Evolutionary conservation across 345 rosid genomes (phyloP).

Genomic region (Abelmoschus esculentus): DNA sequence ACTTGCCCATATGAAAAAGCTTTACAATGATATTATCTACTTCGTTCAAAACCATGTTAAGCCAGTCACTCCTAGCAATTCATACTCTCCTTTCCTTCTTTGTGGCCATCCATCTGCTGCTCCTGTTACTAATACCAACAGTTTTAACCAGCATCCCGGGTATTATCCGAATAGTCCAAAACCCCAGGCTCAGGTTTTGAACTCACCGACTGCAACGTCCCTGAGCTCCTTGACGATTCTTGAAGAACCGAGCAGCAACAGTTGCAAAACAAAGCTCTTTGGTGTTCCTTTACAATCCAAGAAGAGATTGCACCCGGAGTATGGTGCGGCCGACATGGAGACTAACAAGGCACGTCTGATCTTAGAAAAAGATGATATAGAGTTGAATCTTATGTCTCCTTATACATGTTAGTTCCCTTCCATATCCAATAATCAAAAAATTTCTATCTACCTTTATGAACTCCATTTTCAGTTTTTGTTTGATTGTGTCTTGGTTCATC

Average conservation of each 20-base stretch:
- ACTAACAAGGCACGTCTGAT: conserved; percentile 55
- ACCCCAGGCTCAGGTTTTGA: conserved; percentile 25
- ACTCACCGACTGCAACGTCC: conserved; percentile 29
- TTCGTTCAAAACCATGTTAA: conserved; percentile 91
- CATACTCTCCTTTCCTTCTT: conserved; percentile 40
- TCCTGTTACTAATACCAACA: conserved; percentile 19
- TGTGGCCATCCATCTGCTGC: conserved; percentile 24
- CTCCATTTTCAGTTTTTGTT: conserved; percentile 8
- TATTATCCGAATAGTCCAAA: conserved; percentile 19
- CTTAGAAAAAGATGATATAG: conserved; percentile 70
- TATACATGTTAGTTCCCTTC: conserved; percentile 36
- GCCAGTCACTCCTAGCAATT: conserved; percentile 70
- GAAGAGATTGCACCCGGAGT: conserved; percentile 52
- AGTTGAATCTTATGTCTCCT: conserved; percentile 78
- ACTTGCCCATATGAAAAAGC: conserved; percentile 83
- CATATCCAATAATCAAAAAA: conserved; percentile 5
- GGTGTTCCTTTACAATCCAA: conserved; percentile 72
- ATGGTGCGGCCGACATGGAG: conserved; percentile 31
- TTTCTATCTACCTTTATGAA: conserved; percentile 2
- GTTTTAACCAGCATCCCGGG: conserved; percentile 36
- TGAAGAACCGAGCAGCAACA: conserved; percentile 29
- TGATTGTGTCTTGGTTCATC: no score
- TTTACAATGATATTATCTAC: conserved; percentile 83
- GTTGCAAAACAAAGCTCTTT: conserved; percentile 59
- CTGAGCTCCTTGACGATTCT: conserved; percentile 36